These are phyloP conservation scores for Aspergillus egyptiacus DNA, from an alignment of 495 filamentous ascomycete genomes.

Conservation along the genomic window DNA sequence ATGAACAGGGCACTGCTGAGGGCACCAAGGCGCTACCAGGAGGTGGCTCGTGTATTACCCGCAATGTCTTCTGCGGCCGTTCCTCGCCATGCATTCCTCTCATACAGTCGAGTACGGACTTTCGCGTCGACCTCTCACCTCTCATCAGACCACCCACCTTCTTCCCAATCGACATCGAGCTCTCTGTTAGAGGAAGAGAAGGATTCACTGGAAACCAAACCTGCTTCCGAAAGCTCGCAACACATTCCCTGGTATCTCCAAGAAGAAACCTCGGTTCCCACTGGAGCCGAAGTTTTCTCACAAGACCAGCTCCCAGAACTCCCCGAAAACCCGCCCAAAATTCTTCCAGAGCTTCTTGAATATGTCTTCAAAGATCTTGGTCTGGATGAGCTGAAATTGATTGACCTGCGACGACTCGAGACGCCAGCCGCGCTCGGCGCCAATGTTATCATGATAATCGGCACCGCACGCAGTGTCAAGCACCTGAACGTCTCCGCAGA, in stretches of 20 bases:
- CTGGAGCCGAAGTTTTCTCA: conserved; percentile 48
- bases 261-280: conserved; percentile 47
- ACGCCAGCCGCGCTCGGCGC: conserved; percentile 82
- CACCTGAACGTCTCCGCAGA: conserved; percentile 92
- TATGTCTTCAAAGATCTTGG: conserved; percentile 76
- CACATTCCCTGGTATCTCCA: conserved; percentile 82
- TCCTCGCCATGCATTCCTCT: conserved; percentile 3
- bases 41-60: background rate
- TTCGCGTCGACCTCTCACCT: conserved; percentile 5
- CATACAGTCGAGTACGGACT: conserved; percentile 7
- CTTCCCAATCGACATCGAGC: conserved; percentile 17
- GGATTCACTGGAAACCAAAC: background rate
- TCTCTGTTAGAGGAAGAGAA: conserved; percentile 17
- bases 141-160: background rate
- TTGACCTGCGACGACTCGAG: conserved; percentile 79
- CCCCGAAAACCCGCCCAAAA: conserved; percentile 63
- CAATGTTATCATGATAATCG: conserved; percentile 85
- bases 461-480: conserved; percentile 87
- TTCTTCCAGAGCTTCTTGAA: conserved; percentile 68
- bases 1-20: conserved; percentile 7
- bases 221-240: conserved; percentile 8
- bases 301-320: conserved; percentile 68
- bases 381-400: conserved; percentile 65
- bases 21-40: background rate
- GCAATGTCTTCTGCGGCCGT: conserved; percentile 1